phyloP scores from a whole-genome alignment of 441 rosid species.

The Aleurites moluccanus region DNA sequence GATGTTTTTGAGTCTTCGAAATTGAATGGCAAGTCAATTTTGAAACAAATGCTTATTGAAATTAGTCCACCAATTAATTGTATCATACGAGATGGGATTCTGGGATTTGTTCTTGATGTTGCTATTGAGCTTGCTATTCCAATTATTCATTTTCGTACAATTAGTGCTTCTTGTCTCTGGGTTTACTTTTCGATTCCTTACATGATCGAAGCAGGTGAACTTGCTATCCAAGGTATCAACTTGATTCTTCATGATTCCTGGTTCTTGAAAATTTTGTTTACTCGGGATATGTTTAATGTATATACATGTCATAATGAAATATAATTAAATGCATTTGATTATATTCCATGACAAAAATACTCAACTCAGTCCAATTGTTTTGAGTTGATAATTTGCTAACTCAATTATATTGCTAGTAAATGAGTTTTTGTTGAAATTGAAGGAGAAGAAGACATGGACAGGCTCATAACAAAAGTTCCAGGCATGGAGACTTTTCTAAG shows the following conservation, averaged over 20 bases:
- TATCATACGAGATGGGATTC: slow-evolving; percentile 38
- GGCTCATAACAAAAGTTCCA: slow-evolving; percentile 33
- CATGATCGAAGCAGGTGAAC: slow-evolving; percentile 36
- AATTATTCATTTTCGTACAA: slow-evolving; percentile 32
- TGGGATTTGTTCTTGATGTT: slow-evolving; percentile 27
- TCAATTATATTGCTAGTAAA: too few relatives aligned
- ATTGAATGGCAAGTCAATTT: neutral
- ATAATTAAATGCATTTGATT: too few relatives aligned
- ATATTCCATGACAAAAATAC: too few relatives aligned
- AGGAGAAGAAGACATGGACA: slow-evolving; percentile 47
- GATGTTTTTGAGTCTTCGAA: slow-evolving; percentile 4
- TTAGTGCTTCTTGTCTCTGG: slow-evolving; percentile 35
- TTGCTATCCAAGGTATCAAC: slow-evolving; percentile 40
- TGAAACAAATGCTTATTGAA: slow-evolving; percentile 29
- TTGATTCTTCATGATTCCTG: neutral
- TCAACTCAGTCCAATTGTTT: too few relatives aligned
- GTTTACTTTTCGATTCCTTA: slow-evolving; percentile 33
- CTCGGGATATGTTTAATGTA: too few relatives aligned
- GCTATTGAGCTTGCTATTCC: slow-evolving; percentile 28
- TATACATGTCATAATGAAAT: too few relatives aligned
- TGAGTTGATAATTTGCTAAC: too few relatives aligned
- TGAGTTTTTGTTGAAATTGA: neutral
- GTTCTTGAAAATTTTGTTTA: too few relatives aligned
- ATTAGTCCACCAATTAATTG: slow-evolving; percentile 26
- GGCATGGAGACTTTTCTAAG: slow-evolving; percentile 46